These are phyloP conservation scores for Excoecaria cochinchinensis DNA, from an alignment of 345 rosid genomes.

Conservation along the genomic window DNA sequence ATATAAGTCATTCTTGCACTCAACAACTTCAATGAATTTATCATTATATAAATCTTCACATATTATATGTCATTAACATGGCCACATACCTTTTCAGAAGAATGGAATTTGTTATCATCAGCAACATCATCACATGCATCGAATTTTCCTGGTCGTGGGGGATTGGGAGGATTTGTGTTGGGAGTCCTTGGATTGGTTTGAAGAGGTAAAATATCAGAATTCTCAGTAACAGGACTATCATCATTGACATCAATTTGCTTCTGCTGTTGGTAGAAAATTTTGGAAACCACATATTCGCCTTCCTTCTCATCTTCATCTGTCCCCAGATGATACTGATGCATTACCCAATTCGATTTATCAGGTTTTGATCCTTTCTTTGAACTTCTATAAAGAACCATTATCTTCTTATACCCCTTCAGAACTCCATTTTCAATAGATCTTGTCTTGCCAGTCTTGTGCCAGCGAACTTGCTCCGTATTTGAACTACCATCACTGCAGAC, in stretches of 20 bases:
- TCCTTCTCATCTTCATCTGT: conserved; percentile 60
- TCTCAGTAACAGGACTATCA: conserved; percentile 27
- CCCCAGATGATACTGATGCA: conserved; percentile 93
- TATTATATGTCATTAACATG: not conserved
- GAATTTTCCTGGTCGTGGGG: conserved; percentile 41
- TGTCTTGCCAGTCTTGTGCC: conserved; percentile 98
- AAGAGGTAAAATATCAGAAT: conserved; percentile 38
- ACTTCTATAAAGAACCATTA: conserved; percentile 85
- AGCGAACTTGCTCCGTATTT: conserved; percentile 63
- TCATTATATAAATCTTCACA: not conserved
- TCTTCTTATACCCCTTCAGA: conserved; percentile 77
- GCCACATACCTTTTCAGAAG: conserved; percentile 37
- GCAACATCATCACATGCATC: conserved; percentile 27
- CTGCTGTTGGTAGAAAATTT: conserved; percentile 58
- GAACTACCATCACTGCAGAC: conserved; percentile 45
- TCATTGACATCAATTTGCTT: conserved; percentile 43
- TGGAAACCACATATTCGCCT: conserved; percentile 79
- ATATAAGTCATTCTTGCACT: conserved; percentile 3
- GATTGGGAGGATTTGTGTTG: conserved; percentile 54
- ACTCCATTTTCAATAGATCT: conserved; percentile 62
- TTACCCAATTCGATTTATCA: conserved; percentile 77
- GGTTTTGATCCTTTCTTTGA: conserved; percentile 70
- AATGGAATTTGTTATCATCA: conserved; percentile 22
- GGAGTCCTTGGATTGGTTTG: conserved; percentile 74
- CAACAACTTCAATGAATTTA: not conserved